These are phyloP conservation scores for Tetradesmus lagerheimii DNA, from an alignment of 139 green algal species.

Conservation along the genomic window DNA sequence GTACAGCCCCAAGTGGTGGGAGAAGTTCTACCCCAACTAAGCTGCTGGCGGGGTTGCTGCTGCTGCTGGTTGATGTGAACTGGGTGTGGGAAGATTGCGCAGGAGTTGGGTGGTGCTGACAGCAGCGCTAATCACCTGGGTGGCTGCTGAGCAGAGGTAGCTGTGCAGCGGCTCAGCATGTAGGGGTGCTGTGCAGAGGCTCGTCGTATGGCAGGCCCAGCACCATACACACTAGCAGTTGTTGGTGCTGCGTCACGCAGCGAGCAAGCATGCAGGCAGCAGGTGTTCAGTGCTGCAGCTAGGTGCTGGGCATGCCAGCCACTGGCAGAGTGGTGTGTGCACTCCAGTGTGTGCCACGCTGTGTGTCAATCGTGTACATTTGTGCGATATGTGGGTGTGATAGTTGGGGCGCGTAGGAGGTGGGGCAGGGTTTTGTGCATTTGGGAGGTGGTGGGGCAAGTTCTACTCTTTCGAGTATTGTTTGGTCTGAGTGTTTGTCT, in stretches of 20 bases:
- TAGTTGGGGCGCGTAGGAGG: not conserved
- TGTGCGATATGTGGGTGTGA: not conserved
- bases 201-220: not conserved
- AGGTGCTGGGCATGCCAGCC: not conserved
- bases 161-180: not conserved
- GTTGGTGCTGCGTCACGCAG: not conserved
- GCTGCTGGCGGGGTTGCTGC: not conserved
- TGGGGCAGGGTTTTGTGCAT: not conserved
- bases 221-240: not conserved
- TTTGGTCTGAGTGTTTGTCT: not conserved
- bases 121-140: too few relatives aligned
- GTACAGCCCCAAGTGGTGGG: conserved; percentile 79
- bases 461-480: not conserved
- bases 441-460: not conserved
- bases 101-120: not conserved
- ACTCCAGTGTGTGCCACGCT: not conserved
- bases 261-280: not conserved
- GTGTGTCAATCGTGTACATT: not conserved
- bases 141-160: not conserved
- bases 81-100: not conserved
- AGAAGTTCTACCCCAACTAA: conserved; percentile 67
- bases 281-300: not conserved
- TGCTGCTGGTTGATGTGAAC: not conserved
- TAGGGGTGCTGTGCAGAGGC: not conserved
- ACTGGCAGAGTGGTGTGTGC: not conserved